Evolutionary conservation across 148 eudicot species (phyloP).

Genomic region (Vaccinium darrowii): DNA sequence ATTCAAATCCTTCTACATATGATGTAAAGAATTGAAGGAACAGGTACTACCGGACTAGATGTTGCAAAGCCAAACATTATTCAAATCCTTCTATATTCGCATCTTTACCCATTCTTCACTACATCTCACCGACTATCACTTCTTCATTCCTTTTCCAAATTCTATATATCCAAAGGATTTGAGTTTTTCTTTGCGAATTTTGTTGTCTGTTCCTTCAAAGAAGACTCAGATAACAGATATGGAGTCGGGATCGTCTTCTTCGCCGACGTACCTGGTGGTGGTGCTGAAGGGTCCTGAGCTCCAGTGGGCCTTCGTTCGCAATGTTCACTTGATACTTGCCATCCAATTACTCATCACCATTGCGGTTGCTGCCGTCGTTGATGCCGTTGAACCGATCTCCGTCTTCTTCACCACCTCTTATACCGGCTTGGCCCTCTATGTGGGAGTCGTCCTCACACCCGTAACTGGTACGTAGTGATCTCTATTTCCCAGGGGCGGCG

Average conservation of each 20-base stretch:
- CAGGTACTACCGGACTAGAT: too few species aligned
- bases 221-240: slow-evolving; percentile 45
- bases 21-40: too few species aligned
- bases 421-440: slow-evolving; percentile 47
- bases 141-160: too few species aligned
- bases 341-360: slow-evolving; percentile 45
- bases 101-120: too few species aligned
- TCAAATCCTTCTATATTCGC: too few species aligned
- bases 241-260: slow-evolving; percentile 25
- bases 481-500: too few species aligned
- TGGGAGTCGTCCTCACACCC: slow-evolving; percentile 43
- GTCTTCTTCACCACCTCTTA: slow-evolving; percentile 37
- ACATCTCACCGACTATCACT: too few species aligned
- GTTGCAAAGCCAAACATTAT: too few species aligned
- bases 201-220: background rate
- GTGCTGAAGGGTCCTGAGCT: slow-evolving; percentile 38
- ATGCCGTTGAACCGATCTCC: slow-evolving; percentile 34
- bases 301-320: slow-evolving; percentile 56
- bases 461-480: slow-evolving; percentile 35
- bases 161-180: background rate
- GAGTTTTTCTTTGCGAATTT: background rate
- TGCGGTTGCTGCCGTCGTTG: slow-evolving; percentile 44
- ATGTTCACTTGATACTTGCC: slow-evolving; percentile 48
- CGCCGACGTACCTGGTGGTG: slow-evolving; percentile 44
- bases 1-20: too few species aligned